These are phyloP conservation scores for Camillea tinctor DNA, from an alignment of 2,329 filamentous ascomycete genomes.

Conservation along the genomic window DNA sequence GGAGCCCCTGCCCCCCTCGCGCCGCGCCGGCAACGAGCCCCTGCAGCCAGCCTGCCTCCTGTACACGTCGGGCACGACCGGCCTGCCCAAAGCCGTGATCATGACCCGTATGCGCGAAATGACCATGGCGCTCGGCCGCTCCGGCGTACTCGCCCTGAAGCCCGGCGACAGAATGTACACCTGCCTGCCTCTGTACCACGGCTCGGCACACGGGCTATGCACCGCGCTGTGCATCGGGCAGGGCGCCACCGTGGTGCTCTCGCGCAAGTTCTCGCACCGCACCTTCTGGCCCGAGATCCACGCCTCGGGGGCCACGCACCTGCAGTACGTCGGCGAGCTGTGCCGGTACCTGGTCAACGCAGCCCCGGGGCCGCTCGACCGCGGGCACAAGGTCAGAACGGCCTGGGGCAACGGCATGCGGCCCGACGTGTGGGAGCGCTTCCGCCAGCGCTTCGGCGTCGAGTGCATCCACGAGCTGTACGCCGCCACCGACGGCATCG, in stretches of 20 bases:
- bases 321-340: slow-evolving; percentile 77
- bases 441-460: slow-evolving; percentile 62
- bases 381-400: slow-evolving; percentile 52
- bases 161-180: slow-evolving; percentile 64
- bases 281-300: slow-evolving; percentile 72
- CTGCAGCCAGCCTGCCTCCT: slow-evolving; percentile 59
- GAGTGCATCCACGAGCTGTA: slow-evolving; percentile 69
- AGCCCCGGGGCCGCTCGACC: slow-evolving; percentile 59
- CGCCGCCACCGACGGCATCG: slow-evolving; percentile 70
- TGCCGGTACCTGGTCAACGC: slow-evolving; percentile 70
- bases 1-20: slow-evolving; percentile 51
- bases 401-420: slow-evolving; percentile 68
- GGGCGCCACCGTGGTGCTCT: slow-evolving; percentile 57
- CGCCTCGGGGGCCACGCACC: slow-evolving; percentile 62
- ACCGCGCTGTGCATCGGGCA: slow-evolving; percentile 48
- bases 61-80: slow-evolving; percentile 75
- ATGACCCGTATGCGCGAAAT: slow-evolving; percentile 48
- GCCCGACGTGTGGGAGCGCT: slow-evolving; percentile 66
- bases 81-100: slow-evolving; percentile 68
- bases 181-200: slow-evolving; percentile 75
- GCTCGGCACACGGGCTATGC: slow-evolving; percentile 62
- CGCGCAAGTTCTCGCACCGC: slow-evolving; percentile 64
- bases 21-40: slow-evolving; percentile 48
- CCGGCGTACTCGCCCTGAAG: slow-evolving; percentile 18
- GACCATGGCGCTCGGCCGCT: slow-evolving; percentile 11